phyloP scores from a whole-genome alignment of 1,284 basidiomycete species.

The Naganishia cerealis region DNA sequence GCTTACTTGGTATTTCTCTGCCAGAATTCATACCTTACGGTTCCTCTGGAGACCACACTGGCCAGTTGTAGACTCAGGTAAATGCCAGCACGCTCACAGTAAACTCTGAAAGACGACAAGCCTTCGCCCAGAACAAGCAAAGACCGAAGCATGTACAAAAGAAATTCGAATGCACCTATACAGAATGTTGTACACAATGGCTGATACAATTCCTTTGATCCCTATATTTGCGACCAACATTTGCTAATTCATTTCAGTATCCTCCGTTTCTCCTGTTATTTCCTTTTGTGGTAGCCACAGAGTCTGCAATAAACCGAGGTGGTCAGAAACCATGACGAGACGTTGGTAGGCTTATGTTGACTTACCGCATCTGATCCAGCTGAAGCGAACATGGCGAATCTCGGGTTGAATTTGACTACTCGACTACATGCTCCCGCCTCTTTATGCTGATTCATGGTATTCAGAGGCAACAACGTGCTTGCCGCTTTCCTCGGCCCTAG shows the following conservation, averaged over 20 bases:
- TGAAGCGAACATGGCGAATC: constrained; percentile 80
- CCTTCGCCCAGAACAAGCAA: background rate
- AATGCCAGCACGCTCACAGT: background rate
- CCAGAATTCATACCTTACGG: constrained; percentile 21
- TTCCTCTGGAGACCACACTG: constrained; percentile 15
- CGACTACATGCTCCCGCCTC: constrained; percentile 61
- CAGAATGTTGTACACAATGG: background rate
- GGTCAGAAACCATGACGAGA: constrained; percentile 29
- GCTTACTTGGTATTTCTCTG: background rate
- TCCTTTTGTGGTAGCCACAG: constrained; percentile 68
- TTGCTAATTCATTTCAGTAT: constrained; percentile 15
- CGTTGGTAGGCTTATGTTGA: constrained; percentile 34
- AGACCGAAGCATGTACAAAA: background rate
- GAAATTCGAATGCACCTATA: constrained; percentile 3
- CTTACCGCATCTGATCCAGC: constrained; percentile 81
- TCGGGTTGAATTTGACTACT: constrained; percentile 83
- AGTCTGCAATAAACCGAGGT: constrained; percentile 58
- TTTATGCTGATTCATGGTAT: constrained; percentile 55
- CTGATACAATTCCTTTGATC: background rate
- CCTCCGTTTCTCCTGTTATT: constrained; percentile 57
- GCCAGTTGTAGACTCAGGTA: background rate
- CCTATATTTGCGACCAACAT: background rate
- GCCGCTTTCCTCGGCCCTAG: constrained; percentile 56
- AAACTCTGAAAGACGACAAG: background rate
- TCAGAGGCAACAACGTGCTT: constrained; percentile 63